Conservation (phyloP, 331 rosid species). For the Quercus tomentella region DNA sequence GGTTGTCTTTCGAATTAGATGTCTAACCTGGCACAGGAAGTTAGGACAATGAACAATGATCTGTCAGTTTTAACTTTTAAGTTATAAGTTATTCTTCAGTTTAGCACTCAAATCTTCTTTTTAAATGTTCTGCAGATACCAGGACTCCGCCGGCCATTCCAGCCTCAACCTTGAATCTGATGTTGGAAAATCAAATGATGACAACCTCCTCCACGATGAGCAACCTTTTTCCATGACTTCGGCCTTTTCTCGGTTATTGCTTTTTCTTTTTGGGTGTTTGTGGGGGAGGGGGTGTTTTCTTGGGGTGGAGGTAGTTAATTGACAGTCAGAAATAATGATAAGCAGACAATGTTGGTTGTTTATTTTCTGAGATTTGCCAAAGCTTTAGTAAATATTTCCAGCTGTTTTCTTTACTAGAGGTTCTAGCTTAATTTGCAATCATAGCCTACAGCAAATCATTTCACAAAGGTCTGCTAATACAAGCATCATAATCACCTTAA, state of each 20-base stretch:
- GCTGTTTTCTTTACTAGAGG: background rate
- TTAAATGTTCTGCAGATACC: conserved; percentile 58
- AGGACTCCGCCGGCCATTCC: conserved; percentile 49
- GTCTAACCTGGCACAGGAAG: too few species aligned
- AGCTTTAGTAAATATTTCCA: background rate
- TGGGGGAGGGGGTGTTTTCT: background rate
- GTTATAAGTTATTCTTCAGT: too few species aligned
- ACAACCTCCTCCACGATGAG: background rate
- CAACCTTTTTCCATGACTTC: background rate
- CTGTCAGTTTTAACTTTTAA: too few species aligned
- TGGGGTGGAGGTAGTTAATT: background rate
- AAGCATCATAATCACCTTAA: background rate
- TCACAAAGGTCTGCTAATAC: background rate
- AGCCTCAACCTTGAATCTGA: conserved; percentile 42
- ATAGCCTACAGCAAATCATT: background rate
- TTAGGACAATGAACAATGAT: too few species aligned
- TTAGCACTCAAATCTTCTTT: too few species aligned
- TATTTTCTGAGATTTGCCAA: background rate
- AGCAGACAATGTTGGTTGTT: background rate
- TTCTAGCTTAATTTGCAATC: background rate
- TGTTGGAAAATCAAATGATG: background rate
- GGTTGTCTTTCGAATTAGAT: too few species aligned
- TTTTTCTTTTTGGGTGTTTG: background rate
- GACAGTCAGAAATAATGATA: background rate
- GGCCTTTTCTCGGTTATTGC: background rate